These are phyloP conservation scores for Synchytrium microbalum DNA, from an alignment of 371 early-diverging fungal species.

Conservation along the genomic window DNA sequence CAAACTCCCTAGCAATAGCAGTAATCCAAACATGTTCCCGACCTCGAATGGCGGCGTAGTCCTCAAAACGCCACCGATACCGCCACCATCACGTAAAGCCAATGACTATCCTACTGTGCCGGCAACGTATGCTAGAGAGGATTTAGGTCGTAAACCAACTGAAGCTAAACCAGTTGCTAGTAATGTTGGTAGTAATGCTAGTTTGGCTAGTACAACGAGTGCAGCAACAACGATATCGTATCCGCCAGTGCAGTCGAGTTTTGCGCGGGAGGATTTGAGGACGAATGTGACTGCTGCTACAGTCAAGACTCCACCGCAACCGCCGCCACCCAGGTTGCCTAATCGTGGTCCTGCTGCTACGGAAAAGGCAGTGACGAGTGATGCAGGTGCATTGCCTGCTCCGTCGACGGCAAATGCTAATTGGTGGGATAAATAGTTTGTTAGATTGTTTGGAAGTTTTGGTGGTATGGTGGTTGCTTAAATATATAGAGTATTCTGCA, in stretches of 20 bases:
- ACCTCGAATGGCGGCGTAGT: neutral
- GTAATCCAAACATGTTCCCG: neutral
- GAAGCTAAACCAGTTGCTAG: neutral
- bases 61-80: neutral
- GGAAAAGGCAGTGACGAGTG: neutral
- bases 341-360: neutral
- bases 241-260: neutral
- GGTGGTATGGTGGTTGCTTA: too few species aligned
- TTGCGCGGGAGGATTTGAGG: neutral
- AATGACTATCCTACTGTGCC: neutral
- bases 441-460: too few species aligned
- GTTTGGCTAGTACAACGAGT: neutral
- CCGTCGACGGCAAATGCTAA: conserved; percentile 12
- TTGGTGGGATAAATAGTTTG: conserved; percentile 18
- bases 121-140: neutral
- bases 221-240: neutral
- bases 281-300: neutral
- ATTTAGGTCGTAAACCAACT: neutral
- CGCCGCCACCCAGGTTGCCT: neutral
- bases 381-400: conserved; percentile 7
- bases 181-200: neutral
- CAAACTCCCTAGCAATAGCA: neutral
- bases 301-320: too few species aligned
- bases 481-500: too few species aligned
- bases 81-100: neutral